Base-by-base conservation (phyloP, 768 basidiomycete species). In the Mycena vitilis region DNA sequence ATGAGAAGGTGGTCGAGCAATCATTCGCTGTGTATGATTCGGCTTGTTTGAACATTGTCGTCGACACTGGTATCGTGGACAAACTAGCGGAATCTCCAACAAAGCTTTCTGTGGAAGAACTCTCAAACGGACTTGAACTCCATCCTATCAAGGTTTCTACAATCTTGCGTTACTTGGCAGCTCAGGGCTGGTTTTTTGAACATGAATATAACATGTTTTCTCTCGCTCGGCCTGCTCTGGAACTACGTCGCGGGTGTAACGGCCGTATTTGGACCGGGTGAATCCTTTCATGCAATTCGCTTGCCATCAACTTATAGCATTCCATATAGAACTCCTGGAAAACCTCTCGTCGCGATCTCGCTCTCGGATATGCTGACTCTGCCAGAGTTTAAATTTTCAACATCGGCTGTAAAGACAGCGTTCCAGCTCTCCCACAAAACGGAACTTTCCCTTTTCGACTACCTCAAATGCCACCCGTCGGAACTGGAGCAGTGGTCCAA, bases 161-260 rank as follows among this genome's bases (percentile, higher is more conserved):
- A 4, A 38, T 62, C 7, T 6, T 62, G 37, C 49, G 60, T 12
- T 53, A 62, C 34, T 51, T 62, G 23, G 60, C 60, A 62, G 38
- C 60, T 15, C 60, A 62, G 30, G 60, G 60, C n/a, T 62, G 60
- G 60, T 53, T 62, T 15, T 3, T 62, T 15, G 60, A 62, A 53
- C 49, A 44, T 1, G 11, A 18, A 22, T 15, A 40, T 3, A 22
- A 62, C 11, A 34, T 23, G 12, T 62, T 48, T 30, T 53, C 60
- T 4, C 51, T 62, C 49, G 23, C 18, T 12, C 60, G 60, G 5
- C 34, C 51, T 16, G 60, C 37, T 34, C 36, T 62, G 15, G 60
- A 62, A 23, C n/a, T 62, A 15, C 51, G 60, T 9, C 22, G 25
- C 1, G 51, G 48, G 3, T 23, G 44, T 20, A 40, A 62, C 20